Conservation (phyloP, 495 filamentous ascomycete species). For the Aspergillus sclerotioniger region DNA sequence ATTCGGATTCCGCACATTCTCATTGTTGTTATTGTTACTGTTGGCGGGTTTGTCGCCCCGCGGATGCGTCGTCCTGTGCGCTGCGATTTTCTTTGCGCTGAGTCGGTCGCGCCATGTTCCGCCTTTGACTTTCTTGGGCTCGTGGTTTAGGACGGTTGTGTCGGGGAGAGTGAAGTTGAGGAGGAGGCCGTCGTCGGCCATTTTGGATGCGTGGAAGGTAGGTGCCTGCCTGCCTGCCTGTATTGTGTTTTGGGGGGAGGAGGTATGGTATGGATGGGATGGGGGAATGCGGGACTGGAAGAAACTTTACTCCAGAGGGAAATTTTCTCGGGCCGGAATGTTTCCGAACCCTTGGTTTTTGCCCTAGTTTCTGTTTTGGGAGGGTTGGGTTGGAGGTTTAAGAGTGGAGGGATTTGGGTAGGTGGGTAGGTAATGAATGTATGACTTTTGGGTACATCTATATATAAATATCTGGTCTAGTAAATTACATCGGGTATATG, state of each 20-base stretch:
- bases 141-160: slow-evolving; percentile 50
- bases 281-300: slow-evolving; percentile 15
- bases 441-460: slow-evolving; percentile 1
- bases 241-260: background rate
- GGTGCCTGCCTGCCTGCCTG: slow-evolving; percentile 13
- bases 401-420: background rate
- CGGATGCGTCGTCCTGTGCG: slow-evolving; percentile 22
- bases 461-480: background rate
- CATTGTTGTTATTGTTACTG: background rate
- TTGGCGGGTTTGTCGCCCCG: slow-evolving; percentile 13
- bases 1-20: slow-evolving; percentile 37
- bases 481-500: slow-evolving; percentile 3
- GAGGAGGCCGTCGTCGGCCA: slow-evolving; percentile 95
- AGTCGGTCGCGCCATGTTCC: slow-evolving; percentile 88
- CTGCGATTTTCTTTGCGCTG: slow-evolving; percentile 70
- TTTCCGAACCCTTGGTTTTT: slow-evolving; percentile 30
- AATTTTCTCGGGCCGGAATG: slow-evolving; percentile 36
- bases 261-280: background rate
- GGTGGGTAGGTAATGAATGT: slow-evolving; percentile 13
- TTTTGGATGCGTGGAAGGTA: slow-evolving; percentile 30
- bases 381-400: background rate
- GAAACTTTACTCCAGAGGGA: slow-evolving; percentile 23
- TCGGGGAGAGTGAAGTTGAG: slow-evolving; percentile 83
- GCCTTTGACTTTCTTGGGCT: slow-evolving; percentile 74
- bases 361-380: slow-evolving; percentile 40